Base-by-base conservation (phyloP, 768 basidiomycete genomes). In the Naganishia kalamii region DNA sequence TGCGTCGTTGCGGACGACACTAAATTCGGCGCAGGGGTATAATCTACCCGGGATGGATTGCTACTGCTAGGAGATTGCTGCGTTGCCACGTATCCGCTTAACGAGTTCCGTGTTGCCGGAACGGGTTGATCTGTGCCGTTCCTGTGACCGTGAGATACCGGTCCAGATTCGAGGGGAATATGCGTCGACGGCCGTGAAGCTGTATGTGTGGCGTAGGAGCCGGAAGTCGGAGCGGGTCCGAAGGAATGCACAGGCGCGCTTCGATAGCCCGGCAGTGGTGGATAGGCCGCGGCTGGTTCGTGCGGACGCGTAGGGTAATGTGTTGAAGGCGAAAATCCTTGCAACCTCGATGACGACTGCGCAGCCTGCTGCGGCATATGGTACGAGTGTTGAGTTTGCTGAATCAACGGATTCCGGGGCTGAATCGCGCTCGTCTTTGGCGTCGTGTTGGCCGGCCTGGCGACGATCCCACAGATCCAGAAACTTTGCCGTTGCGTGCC, bases 401-500 rank as follows among this genome's bases (percentile, higher is more conserved):
- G 54, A 5, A 57, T 37, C 54, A 57, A 40, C 11, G 54, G 54
- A 57, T 57, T 57, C 13, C 54, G 15, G 2, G 54, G 54, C 54
- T 57, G 54, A 13, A 57, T 57, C 23, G 54, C 17, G 35, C 25
- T 37, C 37, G 13, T 57, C n/a, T 57, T 41, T 15, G 33, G 35
- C n/a, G 32, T 35, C 37, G 2, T 21, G n/a, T 15, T 37, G 2
- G 21, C 4, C n/a, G 13, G 54, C 19, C 27, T 57, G 21, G 54
- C 32, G 21, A 57, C 54, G 27, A 57, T 57, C 33, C 54, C 54
- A 40, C 54, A 57, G 25, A 57, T 57, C 54, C 54, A 57, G 40
- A 57, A 57, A 4, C 33, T 57, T 25, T 37, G 35, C 35, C 37
- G 35, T 17, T 35, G 32, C 11, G 21, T 19, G n/a, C 37, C 54